Evolutionary conservation across 768 basidiomycete species (phyloP).

Genomic region (Kockovaella imperatae): DNA sequence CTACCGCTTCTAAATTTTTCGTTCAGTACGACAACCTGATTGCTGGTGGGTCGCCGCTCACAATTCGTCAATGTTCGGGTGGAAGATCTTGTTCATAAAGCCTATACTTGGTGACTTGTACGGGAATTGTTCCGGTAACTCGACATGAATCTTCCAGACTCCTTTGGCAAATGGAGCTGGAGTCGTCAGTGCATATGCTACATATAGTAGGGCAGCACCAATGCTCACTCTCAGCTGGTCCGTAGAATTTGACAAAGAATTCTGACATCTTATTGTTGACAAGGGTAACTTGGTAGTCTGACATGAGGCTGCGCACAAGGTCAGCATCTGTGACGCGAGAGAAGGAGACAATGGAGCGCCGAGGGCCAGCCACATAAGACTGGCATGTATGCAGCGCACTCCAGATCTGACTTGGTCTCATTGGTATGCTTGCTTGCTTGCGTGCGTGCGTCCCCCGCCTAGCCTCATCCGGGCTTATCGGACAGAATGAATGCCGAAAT

Average conservation of each 20-base stretch:
- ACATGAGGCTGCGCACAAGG: slow-evolving; percentile 67
- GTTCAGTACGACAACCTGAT: slow-evolving; percentile 2
- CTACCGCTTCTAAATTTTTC: slow-evolving; percentile 69
- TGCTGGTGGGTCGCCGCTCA: slow-evolving; percentile 51
- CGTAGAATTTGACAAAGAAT: slow-evolving; percentile 93
- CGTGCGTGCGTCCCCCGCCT: too few relatives aligned
- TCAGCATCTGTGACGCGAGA: not conserved
- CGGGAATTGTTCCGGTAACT: slow-evolving; percentile 95
- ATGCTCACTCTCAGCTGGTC: slow-evolving; percentile 81
- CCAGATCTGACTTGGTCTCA: not conserved
- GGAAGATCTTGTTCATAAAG: slow-evolving; percentile 99
- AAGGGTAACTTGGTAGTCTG: slow-evolving; percentile 93
- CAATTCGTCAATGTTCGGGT: slow-evolving; percentile 98
- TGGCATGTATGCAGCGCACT: slow-evolving; percentile 1
- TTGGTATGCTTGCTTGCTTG: too few relatives aligned
- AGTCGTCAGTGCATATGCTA: not conserved
- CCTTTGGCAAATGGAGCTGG: slow-evolving; percentile 94
- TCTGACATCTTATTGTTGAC: slow-evolving; percentile 99
- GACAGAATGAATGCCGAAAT: too few relatives aligned
- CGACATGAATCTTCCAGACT: slow-evolving; percentile 99
- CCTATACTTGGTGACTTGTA: slow-evolving; percentile 99
- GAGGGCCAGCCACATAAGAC: not conserved
- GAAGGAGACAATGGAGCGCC: not conserved
- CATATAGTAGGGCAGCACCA: not conserved
- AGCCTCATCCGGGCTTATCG: too few relatives aligned